Conservation (phyloP, 2,329 filamentous ascomycete species). For the Helicocarpus griseus region DNA sequence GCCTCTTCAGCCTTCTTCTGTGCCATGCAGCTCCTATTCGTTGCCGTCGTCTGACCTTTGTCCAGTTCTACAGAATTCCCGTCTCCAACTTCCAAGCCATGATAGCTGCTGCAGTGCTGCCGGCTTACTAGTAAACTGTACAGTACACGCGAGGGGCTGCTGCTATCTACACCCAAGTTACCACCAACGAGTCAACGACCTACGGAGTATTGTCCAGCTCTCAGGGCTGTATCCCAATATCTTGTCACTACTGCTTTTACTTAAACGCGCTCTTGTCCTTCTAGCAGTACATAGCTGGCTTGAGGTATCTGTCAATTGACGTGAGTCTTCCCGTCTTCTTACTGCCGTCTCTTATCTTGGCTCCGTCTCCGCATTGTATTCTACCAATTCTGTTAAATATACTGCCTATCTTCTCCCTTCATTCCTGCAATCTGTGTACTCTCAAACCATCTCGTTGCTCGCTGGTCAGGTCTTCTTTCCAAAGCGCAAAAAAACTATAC, state of each 20-base stretch:
- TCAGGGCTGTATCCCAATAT: neutral
- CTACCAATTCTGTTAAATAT: neutral
- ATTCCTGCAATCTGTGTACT: neutral
- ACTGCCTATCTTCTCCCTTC: neutral
- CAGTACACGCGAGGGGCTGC: neutral
- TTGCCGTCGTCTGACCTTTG: neutral
- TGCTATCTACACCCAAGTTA: no score
- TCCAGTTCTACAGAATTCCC: neutral
- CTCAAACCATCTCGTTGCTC: neutral
- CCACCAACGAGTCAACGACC: no score
- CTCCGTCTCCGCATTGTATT: neutral
- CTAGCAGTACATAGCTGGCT: neutral
- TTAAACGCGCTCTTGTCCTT: neutral
- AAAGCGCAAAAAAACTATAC: neutral
- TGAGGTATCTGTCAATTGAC: slow-evolving; percentile 1
- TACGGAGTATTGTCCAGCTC: slow-evolving; percentile 1
- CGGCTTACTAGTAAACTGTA: neutral
- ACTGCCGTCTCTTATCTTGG: neutral
- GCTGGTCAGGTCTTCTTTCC: neutral
- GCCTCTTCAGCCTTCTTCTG: neutral
- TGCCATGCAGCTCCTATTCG: neutral
- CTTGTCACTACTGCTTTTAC: neutral
- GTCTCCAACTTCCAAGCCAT: neutral
- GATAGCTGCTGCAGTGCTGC: neutral
- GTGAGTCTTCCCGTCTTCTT: slow-evolving; percentile 2